Percentiles rank a stretch among this genome's conserved stretches.
These are phyloP conservation scores for Sphaerosporella brunnea DNA, from an alignment of 495 filamentous ascomycete species.

Conservation along the genomic window DNA sequence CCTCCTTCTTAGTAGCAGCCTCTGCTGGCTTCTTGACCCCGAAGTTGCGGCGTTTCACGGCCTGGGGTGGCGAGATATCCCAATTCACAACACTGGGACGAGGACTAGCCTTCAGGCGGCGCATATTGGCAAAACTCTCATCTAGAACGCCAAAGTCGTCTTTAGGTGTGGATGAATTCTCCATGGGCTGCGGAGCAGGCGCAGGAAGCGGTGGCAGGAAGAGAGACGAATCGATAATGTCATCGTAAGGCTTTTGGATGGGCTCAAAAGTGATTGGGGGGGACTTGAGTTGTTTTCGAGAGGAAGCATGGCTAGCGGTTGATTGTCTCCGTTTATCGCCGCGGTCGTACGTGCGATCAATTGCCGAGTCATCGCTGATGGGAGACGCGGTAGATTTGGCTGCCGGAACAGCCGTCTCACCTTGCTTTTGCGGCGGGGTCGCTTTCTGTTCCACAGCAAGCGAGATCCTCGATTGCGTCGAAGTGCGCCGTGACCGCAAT, in stretches of 20 bases:
- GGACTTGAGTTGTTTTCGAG: no score
- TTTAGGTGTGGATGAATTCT: not conserved
- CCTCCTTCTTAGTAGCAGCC: not conserved
- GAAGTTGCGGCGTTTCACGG: not conserved
- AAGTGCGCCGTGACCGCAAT: not conserved
- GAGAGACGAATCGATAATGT: not conserved
- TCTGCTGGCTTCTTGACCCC: not conserved
- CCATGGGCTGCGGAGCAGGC: not conserved
- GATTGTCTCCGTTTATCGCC: no score
- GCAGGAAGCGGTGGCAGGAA: not conserved
- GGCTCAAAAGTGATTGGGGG: no score
- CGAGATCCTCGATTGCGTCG: no score
- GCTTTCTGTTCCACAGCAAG: no score
- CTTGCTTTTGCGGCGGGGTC: not conserved
- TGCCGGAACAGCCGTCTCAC: not conserved
- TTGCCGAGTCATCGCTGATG: conserved; percentile 20
- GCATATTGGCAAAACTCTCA: not conserved
- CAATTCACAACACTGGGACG: conserved; percentile 2
- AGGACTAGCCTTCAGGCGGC: not conserved
- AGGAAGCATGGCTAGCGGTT: not conserved
- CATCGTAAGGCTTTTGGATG: not conserved
- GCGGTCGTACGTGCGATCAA: conserved; percentile 23
- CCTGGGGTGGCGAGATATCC: not conserved
- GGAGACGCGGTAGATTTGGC: not conserved
- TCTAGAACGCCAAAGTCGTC: not conserved